These are phyloP conservation scores for Chlamydomonas schloesseri DNA, from an alignment of 139 green algal genomes.

Conservation along the genomic window DNA sequence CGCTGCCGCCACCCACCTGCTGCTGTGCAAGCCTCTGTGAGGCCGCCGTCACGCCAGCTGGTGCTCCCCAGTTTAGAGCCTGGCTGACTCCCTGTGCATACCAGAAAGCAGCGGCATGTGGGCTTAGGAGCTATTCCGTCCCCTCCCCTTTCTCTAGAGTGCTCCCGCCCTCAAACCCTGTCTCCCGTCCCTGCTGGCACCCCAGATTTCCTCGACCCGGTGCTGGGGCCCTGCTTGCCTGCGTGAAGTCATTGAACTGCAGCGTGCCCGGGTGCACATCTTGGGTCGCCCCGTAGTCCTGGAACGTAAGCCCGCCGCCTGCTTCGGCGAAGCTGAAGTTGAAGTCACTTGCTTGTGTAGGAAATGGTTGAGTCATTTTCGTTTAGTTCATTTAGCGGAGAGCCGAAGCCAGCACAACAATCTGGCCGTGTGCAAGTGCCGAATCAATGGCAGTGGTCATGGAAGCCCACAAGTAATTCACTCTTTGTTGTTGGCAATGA, in stretches of 20 bases:
- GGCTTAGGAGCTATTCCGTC: too few species aligned
- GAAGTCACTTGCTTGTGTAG: slow-evolving; percentile 26
- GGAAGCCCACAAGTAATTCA: too few species aligned
- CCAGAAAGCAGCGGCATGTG: too few species aligned
- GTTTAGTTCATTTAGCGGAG: background rate
- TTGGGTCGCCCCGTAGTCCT: slow-evolving; percentile 47
- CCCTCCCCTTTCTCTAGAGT: too few species aligned
- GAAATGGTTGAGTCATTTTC: slow-evolving; percentile 30
- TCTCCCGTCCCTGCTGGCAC: too few species aligned
- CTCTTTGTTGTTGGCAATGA: too few species aligned
- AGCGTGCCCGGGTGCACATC: slow-evolving; percentile 27
- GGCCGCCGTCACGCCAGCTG: background rate
- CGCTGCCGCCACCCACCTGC: too few species aligned
- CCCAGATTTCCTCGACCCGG: too few species aligned
- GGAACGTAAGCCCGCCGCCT: slow-evolving; percentile 29
- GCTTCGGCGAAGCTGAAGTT: slow-evolving; percentile 2
- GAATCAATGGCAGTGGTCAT: too few species aligned
- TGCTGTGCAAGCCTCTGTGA: background rate
- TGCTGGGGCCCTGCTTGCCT: background rate
- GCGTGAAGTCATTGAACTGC: slow-evolving; percentile 42
- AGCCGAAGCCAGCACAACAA: background rate
- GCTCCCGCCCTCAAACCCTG: too few species aligned
- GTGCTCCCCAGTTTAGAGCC: slow-evolving; percentile 15
- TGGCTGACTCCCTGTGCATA: slow-evolving; percentile 34
- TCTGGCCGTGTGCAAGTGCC: too few species aligned